Evolutionary conservation across 192 early-diverging fungal species (phyloP), one percentile per base, ranked within the genome.

Genomic region (Lunasporangiospora selenospora): DNA sequence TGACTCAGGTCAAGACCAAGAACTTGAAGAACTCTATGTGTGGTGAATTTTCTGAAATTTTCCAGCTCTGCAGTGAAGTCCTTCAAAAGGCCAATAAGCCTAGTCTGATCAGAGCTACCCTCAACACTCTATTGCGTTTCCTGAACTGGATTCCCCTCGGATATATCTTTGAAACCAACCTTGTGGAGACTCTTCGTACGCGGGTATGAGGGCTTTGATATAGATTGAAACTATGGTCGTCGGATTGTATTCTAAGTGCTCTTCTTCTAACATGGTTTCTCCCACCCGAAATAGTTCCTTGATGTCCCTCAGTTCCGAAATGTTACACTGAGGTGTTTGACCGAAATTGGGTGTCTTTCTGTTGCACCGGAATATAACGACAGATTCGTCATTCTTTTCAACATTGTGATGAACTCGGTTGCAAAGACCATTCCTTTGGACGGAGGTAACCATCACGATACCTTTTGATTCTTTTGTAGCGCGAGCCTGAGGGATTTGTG

Each of bases 61-160:
- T 95, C 81, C 85, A 91, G 49, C 88, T 99, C 33, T 98, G 95
- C 77, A 90, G 84, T 37, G 96, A 98, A 78, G 93, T 99, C 16
- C 81, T 99, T 60, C 87, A 97, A 61, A 89, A 91, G 65, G 98
- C 97, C 11, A 83, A 84, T 46, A 94, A 97, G 71, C 86, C 93
- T 16, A 90, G 88, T 31, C 81, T 99, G 51, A 94, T 99, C 54
- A 84, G 78, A 48, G 94, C 94, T 8, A 99, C 98, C 1, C 73
- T 99, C 29, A 90, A 97, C 63, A 98, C 97, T 0, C 81, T 99
- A 16, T 78, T 97, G 43, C 88, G 92, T 54, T 99, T 97, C 80
- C 81, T 99, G 53, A 93, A 90, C 83, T 99, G 98, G 98, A 94
- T 99, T 67, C 96, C 96, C 23, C 85, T 97, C 29, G 98, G 96